Conservation (phyloP, 176 grass and related monocot genomes). For the Oryza coarctata region DNA sequence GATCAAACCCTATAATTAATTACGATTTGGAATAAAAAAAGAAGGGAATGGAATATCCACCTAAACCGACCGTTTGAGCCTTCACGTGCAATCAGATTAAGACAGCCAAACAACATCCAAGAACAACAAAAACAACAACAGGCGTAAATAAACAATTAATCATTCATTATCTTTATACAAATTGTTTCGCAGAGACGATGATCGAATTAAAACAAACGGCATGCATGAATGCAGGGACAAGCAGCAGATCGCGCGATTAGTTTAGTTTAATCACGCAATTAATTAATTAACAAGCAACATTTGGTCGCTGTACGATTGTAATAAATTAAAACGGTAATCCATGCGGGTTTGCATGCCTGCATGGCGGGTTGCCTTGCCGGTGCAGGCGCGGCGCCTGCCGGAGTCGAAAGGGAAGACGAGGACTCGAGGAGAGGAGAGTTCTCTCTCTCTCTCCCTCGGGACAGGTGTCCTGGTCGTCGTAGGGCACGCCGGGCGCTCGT, state of each 20-base stretch:
- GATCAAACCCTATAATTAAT: not conserved
- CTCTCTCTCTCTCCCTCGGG: not conserved
- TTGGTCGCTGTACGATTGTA: not conserved
- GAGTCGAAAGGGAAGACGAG: not conserved
- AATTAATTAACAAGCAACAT: not conserved
- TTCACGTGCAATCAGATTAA: conserved; percentile 28
- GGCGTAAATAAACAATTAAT: not conserved
- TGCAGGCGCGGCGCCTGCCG: conserved; percentile 13
- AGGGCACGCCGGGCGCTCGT: conserved; percentile 16
- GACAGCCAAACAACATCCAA: not conserved
- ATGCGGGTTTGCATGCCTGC: no score
- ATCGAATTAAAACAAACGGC: not conserved
- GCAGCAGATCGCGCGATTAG: not conserved
- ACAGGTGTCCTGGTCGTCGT: not conserved
- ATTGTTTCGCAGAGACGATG: no score
- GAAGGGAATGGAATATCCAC: not conserved
- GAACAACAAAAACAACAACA: not conserved
- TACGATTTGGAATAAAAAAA: not conserved
- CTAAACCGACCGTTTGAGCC: conserved; percentile 20
- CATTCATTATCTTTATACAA: no score
- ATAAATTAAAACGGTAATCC: conserved; percentile 21
- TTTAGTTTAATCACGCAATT: not conserved
- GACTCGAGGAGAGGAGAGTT: no score
- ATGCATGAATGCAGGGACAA: not conserved
- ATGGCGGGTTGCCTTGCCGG: conserved; percentile 16